Percentiles rank a stretch among this genome's conserved stretches.
Evolutionary conservation across 2,329 filamentous ascomycete species (phyloP).

Genomic region (Fusarium abutilonis): DNA sequence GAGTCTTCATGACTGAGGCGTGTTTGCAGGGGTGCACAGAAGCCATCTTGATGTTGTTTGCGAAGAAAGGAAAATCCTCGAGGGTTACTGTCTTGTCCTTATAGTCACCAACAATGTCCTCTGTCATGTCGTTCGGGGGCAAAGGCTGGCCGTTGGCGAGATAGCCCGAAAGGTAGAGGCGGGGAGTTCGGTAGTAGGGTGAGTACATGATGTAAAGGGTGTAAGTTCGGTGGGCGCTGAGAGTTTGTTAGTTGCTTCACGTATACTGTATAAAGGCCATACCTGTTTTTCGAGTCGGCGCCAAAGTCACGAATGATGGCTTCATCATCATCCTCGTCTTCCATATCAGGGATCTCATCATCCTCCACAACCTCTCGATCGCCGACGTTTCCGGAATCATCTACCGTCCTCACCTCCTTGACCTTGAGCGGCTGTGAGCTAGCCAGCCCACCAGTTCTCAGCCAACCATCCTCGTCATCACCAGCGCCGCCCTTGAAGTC

Average conservation of each 20-base stretch:
- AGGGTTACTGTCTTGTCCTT: constrained; percentile 99
- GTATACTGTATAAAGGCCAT: constrained; percentile 21
- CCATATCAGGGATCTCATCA: constrained; percentile 96
- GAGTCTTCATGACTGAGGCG: constrained; percentile 96
- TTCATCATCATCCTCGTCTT: constrained; percentile 96
- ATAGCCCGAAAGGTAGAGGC: constrained; percentile 94
- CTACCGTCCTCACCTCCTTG: constrained; percentile 85
- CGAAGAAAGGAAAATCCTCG: constrained; percentile 96
- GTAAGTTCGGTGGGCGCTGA: constrained; percentile 89
- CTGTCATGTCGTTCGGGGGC: constrained; percentile 88
- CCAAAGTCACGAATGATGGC: constrained; percentile 87
- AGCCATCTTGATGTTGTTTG: constrained; percentile 92
- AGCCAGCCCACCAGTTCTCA: constrained; percentile 83
- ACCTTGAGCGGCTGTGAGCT: constrained; percentile 80
- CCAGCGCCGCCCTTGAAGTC: constrained; percentile 61
- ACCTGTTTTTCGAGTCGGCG: constrained; percentile 59
- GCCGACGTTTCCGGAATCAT: constrained; percentile 87
- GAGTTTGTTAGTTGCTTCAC: not conserved
- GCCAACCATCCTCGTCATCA: constrained; percentile 85
- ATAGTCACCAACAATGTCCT: constrained; percentile 95
- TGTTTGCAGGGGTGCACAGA: constrained; percentile 98
- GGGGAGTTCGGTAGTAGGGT: constrained; percentile 94
- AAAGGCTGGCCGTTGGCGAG: constrained; percentile 81
- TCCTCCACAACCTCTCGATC: constrained; percentile 75
- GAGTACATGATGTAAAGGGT: constrained; percentile 99